Conservation (phyloP, 2,329 filamentous ascomycete genomes). For the Beauveria caledonica region DNA sequence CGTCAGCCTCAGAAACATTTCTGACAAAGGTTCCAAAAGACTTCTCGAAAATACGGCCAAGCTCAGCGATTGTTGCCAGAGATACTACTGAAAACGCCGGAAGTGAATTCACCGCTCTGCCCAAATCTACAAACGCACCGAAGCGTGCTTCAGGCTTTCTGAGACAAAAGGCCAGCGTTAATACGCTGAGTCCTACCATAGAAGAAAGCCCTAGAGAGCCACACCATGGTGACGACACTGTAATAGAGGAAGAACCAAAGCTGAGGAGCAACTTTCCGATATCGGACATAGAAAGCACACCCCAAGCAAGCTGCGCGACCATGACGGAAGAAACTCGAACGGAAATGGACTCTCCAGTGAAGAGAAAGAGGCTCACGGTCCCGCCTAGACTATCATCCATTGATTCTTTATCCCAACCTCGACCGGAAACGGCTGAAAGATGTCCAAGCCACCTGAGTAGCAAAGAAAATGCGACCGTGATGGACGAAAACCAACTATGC, state of each 20-base stretch:
- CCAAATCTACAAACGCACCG: constrained; percentile 4
- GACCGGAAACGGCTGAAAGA: not conserved
- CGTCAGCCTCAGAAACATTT: constrained; percentile 35
- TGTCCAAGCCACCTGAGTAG: not conserved
- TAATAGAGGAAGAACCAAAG: not conserved
- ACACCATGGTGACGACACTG: not conserved
- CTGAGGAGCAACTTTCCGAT: not conserved
- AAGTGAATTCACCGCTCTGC: not conserved
- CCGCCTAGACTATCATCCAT: constrained; percentile 7
- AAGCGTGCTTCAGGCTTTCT: constrained; percentile 19
- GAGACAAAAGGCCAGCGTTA: constrained; percentile 17
- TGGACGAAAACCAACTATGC: not conserved
- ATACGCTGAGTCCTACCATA: constrained; percentile 23
- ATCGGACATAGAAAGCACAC: not conserved
- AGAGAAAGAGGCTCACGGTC: constrained; percentile 1
- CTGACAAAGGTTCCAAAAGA: constrained; percentile 29
- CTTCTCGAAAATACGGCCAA: constrained; percentile 14
- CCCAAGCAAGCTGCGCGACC: not conserved
- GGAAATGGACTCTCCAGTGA: not conserved
- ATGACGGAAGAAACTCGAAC: not conserved
- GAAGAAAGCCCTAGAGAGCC: constrained; percentile 20
- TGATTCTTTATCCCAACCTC: not conserved
- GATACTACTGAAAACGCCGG: constrained; percentile 15
- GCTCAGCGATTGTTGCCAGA: constrained; percentile 13
- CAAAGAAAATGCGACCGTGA: not conserved